Conservation (phyloP, 2,329 filamentous ascomycete species). For the Cercospora janseana region DNA sequence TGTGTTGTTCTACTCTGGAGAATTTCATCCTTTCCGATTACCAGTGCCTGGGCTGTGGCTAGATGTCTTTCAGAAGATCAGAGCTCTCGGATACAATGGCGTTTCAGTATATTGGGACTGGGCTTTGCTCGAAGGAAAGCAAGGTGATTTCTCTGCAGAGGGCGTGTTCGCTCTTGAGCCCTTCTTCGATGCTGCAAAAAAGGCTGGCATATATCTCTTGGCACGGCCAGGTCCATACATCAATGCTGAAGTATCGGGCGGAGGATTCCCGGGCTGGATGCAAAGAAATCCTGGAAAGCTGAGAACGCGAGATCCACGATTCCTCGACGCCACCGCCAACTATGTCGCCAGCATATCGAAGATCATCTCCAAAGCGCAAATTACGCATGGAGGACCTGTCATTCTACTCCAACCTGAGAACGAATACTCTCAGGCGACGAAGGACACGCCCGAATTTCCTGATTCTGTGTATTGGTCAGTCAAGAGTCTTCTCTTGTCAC, state of each 20-base stretch:
- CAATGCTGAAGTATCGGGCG: conserved; percentile 73
- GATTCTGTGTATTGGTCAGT: conserved; percentile 63
- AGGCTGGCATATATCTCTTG: conserved; percentile 74
- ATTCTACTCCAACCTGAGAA: conserved; percentile 81
- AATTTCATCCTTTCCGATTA: conserved; percentile 68
- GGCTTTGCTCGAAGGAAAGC: conserved; percentile 73
- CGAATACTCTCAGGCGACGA: conserved; percentile 62
- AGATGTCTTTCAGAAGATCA: conserved; percentile 80
- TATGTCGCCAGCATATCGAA: conserved; percentile 62
- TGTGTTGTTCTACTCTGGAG: conserved; percentile 69
- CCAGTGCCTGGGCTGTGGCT: conserved; percentile 63
- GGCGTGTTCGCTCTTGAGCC: conserved; percentile 70
- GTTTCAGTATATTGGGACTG: conserved; percentile 79
- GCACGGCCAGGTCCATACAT: conserved; percentile 56
- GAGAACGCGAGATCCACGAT: conserved; percentile 62
- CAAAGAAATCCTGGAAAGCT: conserved; percentile 64
- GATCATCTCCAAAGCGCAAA: conserved; percentile 71
- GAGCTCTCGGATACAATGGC: conserved; percentile 73
- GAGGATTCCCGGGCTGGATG: conserved; percentile 79
- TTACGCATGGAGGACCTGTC: conserved; percentile 77
- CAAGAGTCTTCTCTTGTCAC: too few relatives aligned
- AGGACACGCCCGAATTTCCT: conserved; percentile 56
- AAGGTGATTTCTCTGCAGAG: conserved; percentile 65
- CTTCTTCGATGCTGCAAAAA: conserved; percentile 71
- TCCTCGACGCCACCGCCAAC: conserved; percentile 64